Percentiles rank a stretch among this genome's conserved stretches.
Evolutionary conservation across 257 asterid genomes (phyloP).

Genomic region (Primulina tabacum): DNA sequence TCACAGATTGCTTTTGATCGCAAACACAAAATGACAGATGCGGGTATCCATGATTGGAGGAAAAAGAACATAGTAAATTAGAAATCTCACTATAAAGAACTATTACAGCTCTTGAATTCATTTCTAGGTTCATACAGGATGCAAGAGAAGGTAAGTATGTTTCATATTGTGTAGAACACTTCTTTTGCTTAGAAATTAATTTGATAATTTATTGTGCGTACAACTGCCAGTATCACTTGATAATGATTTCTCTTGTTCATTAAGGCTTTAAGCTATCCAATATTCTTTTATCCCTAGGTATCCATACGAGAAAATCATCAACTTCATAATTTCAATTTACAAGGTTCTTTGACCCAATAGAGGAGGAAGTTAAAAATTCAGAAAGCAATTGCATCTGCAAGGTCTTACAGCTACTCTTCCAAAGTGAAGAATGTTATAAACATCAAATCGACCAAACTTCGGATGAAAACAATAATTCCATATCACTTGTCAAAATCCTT

Average conservation of each 20-base stretch:
- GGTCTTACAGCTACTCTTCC: background rate
- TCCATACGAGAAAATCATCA: background rate
- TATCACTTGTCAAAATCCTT: background rate
- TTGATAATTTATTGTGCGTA: background rate
- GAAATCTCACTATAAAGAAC: background rate
- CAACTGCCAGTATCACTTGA: slow-evolving; percentile 3
- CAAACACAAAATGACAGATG: background rate
- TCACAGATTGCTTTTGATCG: slow-evolving; percentile 10
- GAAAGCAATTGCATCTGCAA: background rate
- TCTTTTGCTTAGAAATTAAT: background rate
- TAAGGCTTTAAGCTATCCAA: background rate
- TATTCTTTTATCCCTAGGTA: background rate
- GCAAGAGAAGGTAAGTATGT: background rate
- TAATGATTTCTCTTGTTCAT: slow-evolving; percentile 1
- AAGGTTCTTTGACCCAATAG: slow-evolving; percentile 2
- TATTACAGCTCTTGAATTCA: background rate
- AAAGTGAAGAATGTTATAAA: background rate
- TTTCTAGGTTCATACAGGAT: slow-evolving; percentile 5
- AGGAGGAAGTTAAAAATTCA: background rate
- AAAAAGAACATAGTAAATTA: background rate
- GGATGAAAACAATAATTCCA: background rate
- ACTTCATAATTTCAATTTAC: slow-evolving; percentile 1
- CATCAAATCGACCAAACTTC: background rate
- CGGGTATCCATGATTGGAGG: background rate
- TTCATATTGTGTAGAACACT: slow-evolving; percentile 8